A percentile compares a stretch with the other conserved stretches of the same genome.
Evolutionary conservation across 768 basidiomycete species (phyloP).

Genomic region (Paxillus involutus): DNA sequence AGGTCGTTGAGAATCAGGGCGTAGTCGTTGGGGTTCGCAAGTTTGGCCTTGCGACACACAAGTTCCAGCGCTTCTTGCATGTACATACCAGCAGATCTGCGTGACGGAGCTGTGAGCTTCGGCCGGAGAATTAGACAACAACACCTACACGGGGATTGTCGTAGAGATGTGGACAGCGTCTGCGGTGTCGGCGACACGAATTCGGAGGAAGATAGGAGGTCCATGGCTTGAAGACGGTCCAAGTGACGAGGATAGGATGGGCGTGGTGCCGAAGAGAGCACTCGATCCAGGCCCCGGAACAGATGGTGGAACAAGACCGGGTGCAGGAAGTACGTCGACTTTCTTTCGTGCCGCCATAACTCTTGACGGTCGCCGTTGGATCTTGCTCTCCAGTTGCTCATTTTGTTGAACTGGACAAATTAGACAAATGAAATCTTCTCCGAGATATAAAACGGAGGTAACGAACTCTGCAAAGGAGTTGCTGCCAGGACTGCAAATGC

Average conservation of each 20-base stretch:
- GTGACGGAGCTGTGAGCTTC: neutral
- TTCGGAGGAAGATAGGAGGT: constrained; percentile 80
- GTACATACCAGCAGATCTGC: constrained; percentile 88
- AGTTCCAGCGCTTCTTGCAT: constrained; percentile 93
- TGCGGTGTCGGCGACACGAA: constrained; percentile 76
- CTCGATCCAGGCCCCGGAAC: constrained; percentile 42
- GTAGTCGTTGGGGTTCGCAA: constrained; percentile 75
- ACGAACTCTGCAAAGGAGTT: constrained; percentile 63
- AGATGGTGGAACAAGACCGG: constrained; percentile 39
- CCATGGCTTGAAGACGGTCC: constrained; percentile 74
- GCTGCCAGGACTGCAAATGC: constrained; percentile 89
- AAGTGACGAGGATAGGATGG: constrained; percentile 62
- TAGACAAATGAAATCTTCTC: neutral
- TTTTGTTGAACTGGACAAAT: constrained; percentile 68
- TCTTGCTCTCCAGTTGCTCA: constrained; percentile 71
- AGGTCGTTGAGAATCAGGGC: constrained; percentile 64
- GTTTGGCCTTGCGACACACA: constrained; percentile 69
- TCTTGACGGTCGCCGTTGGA: constrained; percentile 75
- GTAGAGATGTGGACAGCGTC: constrained; percentile 86
- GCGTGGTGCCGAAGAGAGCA: constrained; percentile 47
- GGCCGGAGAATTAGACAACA: neutral
- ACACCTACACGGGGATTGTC: constrained; percentile 84
- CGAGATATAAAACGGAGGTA: neutral
- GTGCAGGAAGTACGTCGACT: constrained; percentile 42
- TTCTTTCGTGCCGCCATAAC: constrained; percentile 63